Percentiles rank a stretch among this genome's conserved stretches.
Evolutionary conservation across 768 basidiomycete species (phyloP).

Genomic region (Tulasnella sp.): DNA sequence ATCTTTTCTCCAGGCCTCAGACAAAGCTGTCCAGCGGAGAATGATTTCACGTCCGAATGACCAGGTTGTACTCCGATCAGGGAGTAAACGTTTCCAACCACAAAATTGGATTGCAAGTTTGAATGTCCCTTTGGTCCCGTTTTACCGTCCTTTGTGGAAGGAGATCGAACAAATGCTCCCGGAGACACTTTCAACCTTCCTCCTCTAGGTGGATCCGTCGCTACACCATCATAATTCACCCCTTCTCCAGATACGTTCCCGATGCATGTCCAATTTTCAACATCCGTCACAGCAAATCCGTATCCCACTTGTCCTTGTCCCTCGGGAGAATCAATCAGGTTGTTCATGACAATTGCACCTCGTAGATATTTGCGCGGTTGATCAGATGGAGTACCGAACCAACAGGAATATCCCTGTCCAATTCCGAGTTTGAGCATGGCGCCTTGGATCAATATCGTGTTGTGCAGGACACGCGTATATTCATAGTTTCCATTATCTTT

Average conservation of each 20-base stretch:
- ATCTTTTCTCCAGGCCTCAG: slow-evolving; percentile 14
- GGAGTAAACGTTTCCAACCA: slow-evolving; percentile 4
- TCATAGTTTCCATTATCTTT: slow-evolving; percentile 19
- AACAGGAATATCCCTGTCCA: slow-evolving; percentile 20
- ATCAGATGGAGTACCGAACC: slow-evolving; percentile 15
- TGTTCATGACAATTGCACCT: slow-evolving; percentile 19
- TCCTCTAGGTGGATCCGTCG: slow-evolving; percentile 5
- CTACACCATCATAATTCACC: slow-evolving; percentile 18
- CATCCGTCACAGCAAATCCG: slow-evolving; percentile 21
- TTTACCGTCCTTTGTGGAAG: background rate
- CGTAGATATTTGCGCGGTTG: slow-evolving; percentile 14
- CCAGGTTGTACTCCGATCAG: slow-evolving; percentile 19
- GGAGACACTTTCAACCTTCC: slow-evolving; percentile 8
- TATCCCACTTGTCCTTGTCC: slow-evolving; percentile 18
- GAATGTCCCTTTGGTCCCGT: slow-evolving; percentile 8
- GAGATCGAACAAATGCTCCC: slow-evolving; percentile 19
- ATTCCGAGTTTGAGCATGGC: slow-evolving; percentile 20
- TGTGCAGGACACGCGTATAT: slow-evolving; percentile 20
- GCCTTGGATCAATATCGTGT: slow-evolving; percentile 20
- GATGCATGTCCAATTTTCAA: slow-evolving; percentile 19
- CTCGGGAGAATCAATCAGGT: slow-evolving; percentile 17
- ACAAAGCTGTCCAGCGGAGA: slow-evolving; percentile 18
- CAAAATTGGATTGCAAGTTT: slow-evolving; percentile 13
- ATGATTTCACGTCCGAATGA: slow-evolving; percentile 12
- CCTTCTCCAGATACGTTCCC: slow-evolving; percentile 17